Conservation (phyloP, 106 monocot genomes). For the Platanthera guangdongensis region DNA sequence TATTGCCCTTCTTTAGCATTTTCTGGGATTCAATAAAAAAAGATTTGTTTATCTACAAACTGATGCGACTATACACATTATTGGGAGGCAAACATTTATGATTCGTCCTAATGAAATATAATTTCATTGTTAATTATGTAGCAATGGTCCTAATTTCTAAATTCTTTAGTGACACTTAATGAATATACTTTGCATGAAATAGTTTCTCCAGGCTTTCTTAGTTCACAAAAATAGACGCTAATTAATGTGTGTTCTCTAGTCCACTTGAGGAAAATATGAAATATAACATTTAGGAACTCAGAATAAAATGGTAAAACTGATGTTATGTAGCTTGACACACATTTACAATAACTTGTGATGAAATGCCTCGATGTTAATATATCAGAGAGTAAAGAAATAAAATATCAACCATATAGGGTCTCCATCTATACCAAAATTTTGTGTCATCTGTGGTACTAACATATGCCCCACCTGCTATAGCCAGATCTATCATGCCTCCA, state of each 20-base stretch:
- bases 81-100: too few relatives aligned
- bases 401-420: neutral
- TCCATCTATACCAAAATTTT: conserved; percentile 73
- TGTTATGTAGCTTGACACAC: neutral
- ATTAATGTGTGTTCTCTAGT: neutral
- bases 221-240: neutral
- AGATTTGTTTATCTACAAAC: too few relatives aligned
- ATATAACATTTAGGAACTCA: neutral
- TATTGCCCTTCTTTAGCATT: too few relatives aligned
- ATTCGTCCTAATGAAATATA: too few relatives aligned
- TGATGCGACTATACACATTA: too few relatives aligned
- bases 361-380: neutral
- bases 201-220: too few relatives aligned
- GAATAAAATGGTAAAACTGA: neutral
- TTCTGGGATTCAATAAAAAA: too few relatives aligned
- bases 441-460: conserved; percentile 94
- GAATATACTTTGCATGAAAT: too few relatives aligned
- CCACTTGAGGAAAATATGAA: neutral
- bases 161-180: too few relatives aligned
- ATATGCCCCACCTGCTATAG: conserved; percentile 93
- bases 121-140: too few relatives aligned
- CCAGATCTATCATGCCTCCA: conserved; percentile 72
- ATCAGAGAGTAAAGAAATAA: neutral
- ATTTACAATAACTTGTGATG: neutral
- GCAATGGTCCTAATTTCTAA: too few relatives aligned